Evolutionary conservation across 257 asterid species (phyloP).

Genomic region (Nicotiana knightiana): DNA sequence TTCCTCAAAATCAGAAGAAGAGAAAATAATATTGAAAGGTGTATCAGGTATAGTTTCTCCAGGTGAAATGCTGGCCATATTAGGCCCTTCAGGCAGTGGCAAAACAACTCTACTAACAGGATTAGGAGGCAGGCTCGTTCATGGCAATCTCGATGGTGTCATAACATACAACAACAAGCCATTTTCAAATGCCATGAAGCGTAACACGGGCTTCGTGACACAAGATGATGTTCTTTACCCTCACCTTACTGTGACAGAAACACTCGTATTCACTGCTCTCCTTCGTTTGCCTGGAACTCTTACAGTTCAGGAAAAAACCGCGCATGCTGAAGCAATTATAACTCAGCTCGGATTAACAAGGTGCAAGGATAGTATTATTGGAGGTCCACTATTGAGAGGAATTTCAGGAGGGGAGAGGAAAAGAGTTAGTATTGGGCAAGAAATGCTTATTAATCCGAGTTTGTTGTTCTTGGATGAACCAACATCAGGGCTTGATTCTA

Average conservation of each 20-base stretch:
- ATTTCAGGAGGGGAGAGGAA: constrained; percentile 80
- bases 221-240: constrained; percentile 75
- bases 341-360: constrained; percentile 48
- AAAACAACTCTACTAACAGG: constrained; percentile 77
- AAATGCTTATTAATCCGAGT: constrained; percentile 75
- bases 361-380: constrained; percentile 50
- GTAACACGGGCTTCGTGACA: constrained; percentile 68
- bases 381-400: constrained; percentile 45
- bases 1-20: constrained; percentile 18
- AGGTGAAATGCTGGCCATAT: constrained; percentile 75
- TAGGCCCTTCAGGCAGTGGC: constrained; percentile 95
- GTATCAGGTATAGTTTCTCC: constrained; percentile 53
- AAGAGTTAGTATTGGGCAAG: constrained; percentile 81
- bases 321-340: constrained; percentile 44
- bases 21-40: constrained; percentile 55
- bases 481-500: constrained; percentile 80
- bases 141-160: constrained; percentile 40
- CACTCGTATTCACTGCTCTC: constrained; percentile 65
- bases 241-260: constrained; percentile 71
- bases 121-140: constrained; percentile 52
- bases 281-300: constrained; percentile 50
- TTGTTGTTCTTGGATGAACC: constrained; percentile 75
- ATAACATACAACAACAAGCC: constrained; percentile 53
- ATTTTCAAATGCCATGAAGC: constrained; percentile 46
- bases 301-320: constrained; percentile 28